phyloP scores from a whole-genome alignment of 1,139 yeast genomes.

The Debaryomycetaceae sp. region DNA sequence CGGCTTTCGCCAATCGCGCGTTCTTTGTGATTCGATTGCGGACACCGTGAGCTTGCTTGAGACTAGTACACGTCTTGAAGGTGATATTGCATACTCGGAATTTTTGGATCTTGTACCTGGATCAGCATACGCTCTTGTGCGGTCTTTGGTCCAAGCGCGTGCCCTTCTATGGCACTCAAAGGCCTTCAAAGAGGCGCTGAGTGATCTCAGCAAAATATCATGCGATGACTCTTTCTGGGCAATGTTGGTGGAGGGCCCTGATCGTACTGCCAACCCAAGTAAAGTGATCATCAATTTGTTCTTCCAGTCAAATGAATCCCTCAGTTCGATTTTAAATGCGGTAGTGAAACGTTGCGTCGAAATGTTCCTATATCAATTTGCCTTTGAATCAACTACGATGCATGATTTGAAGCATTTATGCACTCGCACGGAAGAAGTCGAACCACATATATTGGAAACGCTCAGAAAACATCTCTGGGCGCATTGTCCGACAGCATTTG shows the following conservation, averaged over 20 bases:
- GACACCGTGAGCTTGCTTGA: conserved; percentile 50
- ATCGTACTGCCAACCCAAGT: no score
- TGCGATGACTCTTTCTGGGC: no score
- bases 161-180: conserved; percentile 13
- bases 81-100: conserved; percentile 18
- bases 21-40: conserved; percentile 29
- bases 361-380: neutral
- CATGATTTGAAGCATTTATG: no score
- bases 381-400: no score
- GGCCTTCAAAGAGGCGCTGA: conserved; percentile 6
- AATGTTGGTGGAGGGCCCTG: no score
- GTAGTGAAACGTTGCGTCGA: neutral
- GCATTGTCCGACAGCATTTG: neutral
- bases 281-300: conserved; percentile 18
- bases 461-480: neutral
- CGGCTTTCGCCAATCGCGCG: conserved; percentile 6
- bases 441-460: neutral
- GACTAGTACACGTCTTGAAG: conserved; percentile 38
- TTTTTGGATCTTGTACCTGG: conserved; percentile 25
- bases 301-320: conserved; percentile 36
- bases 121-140: conserved; percentile 23
- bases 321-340: no score
- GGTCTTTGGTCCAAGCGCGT: conserved; percentile 27
- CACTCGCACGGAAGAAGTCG: conserved; percentile 1
- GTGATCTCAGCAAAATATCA: conserved; percentile 6